Evolutionary conservation across 1,284 basidiomycete species (phyloP).

Genomic region (Puccinia brachypodii): DNA sequence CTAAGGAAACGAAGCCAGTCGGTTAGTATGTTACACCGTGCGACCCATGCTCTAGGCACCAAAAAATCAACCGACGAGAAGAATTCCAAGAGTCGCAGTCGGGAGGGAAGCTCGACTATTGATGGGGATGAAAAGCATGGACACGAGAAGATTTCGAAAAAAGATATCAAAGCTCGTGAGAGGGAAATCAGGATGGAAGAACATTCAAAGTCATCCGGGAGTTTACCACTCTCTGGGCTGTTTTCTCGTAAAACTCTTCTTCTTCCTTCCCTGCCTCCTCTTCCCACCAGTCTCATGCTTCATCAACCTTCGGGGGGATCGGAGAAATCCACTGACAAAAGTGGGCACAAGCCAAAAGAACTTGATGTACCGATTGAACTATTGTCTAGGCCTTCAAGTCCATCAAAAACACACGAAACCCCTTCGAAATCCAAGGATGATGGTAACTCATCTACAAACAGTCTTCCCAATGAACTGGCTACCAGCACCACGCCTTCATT

Average conservation of each 20-base stretch:
- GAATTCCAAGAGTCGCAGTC: conserved; percentile 26
- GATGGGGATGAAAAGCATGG: conserved; percentile 31
- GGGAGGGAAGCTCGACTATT: conserved; percentile 12
- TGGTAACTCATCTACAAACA: background rate
- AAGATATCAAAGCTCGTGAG: conserved; percentile 42
- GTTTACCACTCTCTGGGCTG: conserved; percentile 27
- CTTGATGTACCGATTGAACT: background rate
- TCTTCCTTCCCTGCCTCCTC: conserved; percentile 5
- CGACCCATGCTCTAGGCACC: conserved; percentile 32
- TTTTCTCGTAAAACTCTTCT: conserved; percentile 39
- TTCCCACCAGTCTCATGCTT: conserved; percentile 7
- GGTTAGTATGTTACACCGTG: conserved; percentile 47
- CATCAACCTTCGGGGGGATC: background rate
- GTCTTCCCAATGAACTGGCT: background rate
- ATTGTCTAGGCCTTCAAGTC: conserved; percentile 27
- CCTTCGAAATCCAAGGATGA: background rate
- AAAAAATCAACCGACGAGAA: conserved; percentile 39
- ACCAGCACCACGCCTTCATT: background rate
- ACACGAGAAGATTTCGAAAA: conserved; percentile 36
- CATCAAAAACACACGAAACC: background rate
- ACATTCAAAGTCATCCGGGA: conserved; percentile 19
- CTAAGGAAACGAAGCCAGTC: conserved; percentile 44
- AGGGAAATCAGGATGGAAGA: conserved; percentile 35
- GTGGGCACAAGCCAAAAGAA: conserved; percentile 18
- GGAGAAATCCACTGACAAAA: conserved; percentile 10